Evolutionary conservation across 768 basidiomycete species (phyloP), one percentile per base, ranked within the genome.

Genomic region (Pulveroboletus sp.): DNA sequence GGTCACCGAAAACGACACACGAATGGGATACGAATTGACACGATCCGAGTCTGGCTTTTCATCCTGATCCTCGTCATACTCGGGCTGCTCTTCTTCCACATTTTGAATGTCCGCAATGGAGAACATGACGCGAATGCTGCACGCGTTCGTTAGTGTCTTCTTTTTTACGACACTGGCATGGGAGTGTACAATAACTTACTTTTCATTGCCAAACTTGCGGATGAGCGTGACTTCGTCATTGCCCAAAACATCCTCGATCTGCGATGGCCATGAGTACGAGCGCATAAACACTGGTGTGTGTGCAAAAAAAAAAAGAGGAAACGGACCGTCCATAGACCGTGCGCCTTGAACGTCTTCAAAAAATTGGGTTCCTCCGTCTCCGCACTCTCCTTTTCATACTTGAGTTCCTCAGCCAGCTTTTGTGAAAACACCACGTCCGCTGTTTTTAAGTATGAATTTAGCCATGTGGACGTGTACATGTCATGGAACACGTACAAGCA

Each of bases 201-300:
- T 79, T 71, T 98, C 95, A 58, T 90, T 91, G 52, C 91, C 94
- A 67, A 92, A 95, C 57, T 82, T 84, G 57, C 94, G 83, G n/a
- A 73, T 73, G 36, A 98, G 69, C 21, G 77, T 70, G 33, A 98
- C 82, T 68, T 97, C 94, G 67, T 95, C 94, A 46, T 81, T 78
- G 32, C 87, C 88, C 6, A 71, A 56, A 12, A 66, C 67, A 65
- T 95, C 89, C 47, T 82, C 75, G 56, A 98, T 77, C 85, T 90
- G 52, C 32, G 27, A 45, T 31, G 19, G 27, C 34, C 43, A 14
- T 21, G 12, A 21, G 3, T 4, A 20, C 24, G 14, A 9, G 16
- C 8, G 20, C 3, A 11, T 9, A 4, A 10, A 1, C n/a, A n/a
- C n/a, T n/a, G n/a, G n/a, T n/a, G n/a, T n/a, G n/a, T n/a, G n/a